These are phyloP conservation scores for Daldinia vernicosa DNA, from an alignment of 495 filamentous ascomycete species.

Conservation along the genomic window DNA sequence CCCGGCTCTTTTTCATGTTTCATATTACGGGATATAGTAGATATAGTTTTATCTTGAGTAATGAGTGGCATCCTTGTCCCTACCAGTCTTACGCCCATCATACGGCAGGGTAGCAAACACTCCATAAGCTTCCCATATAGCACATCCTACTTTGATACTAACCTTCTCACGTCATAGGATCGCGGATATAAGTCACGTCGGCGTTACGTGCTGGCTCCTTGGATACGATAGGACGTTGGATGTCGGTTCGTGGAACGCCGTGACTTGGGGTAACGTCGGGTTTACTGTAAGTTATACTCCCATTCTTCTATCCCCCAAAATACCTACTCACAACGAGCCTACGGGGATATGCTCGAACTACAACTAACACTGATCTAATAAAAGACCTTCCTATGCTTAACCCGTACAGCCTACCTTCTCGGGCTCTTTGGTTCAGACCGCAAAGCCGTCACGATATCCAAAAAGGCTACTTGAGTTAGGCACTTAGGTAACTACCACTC, in stretches of 20 bases:
- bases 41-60: too few species aligned
- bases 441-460: constrained; percentile 7
- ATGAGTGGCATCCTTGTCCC: too few species aligned
- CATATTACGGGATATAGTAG: not conserved
- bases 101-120: not conserved
- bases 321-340: not conserved
- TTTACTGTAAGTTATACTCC: constrained; percentile 58
- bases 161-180: constrained; percentile 42
- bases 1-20: not conserved
- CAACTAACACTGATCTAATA: not conserved
- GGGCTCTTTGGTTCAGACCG: constrained; percentile 64
- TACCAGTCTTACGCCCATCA: not conserved
- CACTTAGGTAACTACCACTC: not conserved
- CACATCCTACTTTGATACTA: not conserved
- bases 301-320: not conserved
- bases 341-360: too few species aligned
- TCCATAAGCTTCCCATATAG: not conserved
- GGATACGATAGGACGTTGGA: constrained; percentile 63
- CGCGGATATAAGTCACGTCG: constrained; percentile 76
- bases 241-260: constrained; percentile 69
- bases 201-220: constrained; percentile 66
- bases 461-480: constrained; percentile 31
- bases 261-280: constrained; percentile 79
- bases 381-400: constrained; percentile 63
- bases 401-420: constrained; percentile 64